Conservation (phyloP, 2,329 filamentous ascomycete genomes). For the Beauveria sp. region DNA sequence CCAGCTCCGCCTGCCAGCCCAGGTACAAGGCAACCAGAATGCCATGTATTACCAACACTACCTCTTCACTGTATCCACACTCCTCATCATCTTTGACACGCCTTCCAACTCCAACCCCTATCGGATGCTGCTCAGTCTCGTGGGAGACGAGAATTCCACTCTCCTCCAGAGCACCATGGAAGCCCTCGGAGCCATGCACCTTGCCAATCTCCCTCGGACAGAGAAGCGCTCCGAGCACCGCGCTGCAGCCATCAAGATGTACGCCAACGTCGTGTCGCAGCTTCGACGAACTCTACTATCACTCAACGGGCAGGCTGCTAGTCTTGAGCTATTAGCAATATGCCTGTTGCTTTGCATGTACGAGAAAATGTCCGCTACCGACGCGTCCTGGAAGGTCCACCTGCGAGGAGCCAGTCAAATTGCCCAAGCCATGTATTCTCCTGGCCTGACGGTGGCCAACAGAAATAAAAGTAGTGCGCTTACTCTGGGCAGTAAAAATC, state of each 20-base stretch:
- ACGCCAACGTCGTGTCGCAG: slow-evolving; percentile 25
- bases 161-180: slow-evolving; percentile 30
- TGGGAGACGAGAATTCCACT: slow-evolving; percentile 32
- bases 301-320: slow-evolving; percentile 18
- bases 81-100: slow-evolving; percentile 35
- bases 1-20: background rate
- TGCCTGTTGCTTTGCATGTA: slow-evolving; percentile 16
- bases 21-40: slow-evolving; percentile 8
- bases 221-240: slow-evolving; percentile 26
- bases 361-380: slow-evolving; percentile 12
- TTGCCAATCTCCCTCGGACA: slow-evolving; percentile 28
- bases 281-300: slow-evolving; percentile 20
- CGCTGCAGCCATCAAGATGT: slow-evolving; percentile 29
- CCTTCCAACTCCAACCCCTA: slow-evolving; percentile 29
- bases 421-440: slow-evolving; percentile 18
- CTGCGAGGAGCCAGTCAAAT: slow-evolving; percentile 31
- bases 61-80: slow-evolving; percentile 33
- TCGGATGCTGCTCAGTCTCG: slow-evolving; percentile 32
- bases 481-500: background rate
- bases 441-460: background rate
- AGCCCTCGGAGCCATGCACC: slow-evolving; percentile 30
- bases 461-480: background rate
- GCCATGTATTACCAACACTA: slow-evolving; percentile 27
- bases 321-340: slow-evolving; percentile 18
- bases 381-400: slow-evolving; percentile 29